Conservation (phyloP, 306 rosid genomes). For the Gleditsia sinensis region DNA sequence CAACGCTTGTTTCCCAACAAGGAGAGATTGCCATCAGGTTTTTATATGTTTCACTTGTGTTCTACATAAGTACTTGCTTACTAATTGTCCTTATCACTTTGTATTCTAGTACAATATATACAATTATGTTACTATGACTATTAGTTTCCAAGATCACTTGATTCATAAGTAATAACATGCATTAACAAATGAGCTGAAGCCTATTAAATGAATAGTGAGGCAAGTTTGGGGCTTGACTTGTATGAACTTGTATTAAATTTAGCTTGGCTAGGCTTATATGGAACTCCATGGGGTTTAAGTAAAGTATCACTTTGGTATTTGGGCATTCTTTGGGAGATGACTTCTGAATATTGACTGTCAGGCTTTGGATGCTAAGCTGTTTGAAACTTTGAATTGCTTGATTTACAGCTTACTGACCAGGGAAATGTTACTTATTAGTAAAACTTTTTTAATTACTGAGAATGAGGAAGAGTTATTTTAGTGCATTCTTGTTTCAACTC, state of each 20-base stretch:
- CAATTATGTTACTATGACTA: not conserved
- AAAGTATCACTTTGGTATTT: slow-evolving; percentile 4
- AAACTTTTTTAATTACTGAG: not conserved
- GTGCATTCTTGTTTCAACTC: not conserved
- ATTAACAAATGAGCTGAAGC: slow-evolving; percentile 4
- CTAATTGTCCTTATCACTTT: not conserved
- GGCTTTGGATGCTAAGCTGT: not conserved
- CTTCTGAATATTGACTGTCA: not conserved
- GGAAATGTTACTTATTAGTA: not conserved
- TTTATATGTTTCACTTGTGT: slow-evolving; percentile 23
- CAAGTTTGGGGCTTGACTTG: slow-evolving; percentile 24
- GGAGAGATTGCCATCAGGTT: slow-evolving; percentile 96
- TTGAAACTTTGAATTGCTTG: not conserved
- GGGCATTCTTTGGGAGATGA: slow-evolving; percentile 15
- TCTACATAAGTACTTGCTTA: slow-evolving; percentile 6
- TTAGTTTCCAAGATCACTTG: not conserved
- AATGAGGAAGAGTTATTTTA: not conserved
- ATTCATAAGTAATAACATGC: not conserved
- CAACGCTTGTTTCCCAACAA: slow-evolving; percentile 94
- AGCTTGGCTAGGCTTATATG: not conserved
- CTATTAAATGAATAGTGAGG: not conserved
- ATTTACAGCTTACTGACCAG: not conserved
- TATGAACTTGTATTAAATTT: slow-evolving; percentile 13
- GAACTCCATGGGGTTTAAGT: not conserved
- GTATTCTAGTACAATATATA: slow-evolving; percentile 9